These are phyloP conservation scores for Geosiphon pyriformis DNA, from an alignment of 192 early-diverging fungal species.

Conservation along the genomic window DNA sequence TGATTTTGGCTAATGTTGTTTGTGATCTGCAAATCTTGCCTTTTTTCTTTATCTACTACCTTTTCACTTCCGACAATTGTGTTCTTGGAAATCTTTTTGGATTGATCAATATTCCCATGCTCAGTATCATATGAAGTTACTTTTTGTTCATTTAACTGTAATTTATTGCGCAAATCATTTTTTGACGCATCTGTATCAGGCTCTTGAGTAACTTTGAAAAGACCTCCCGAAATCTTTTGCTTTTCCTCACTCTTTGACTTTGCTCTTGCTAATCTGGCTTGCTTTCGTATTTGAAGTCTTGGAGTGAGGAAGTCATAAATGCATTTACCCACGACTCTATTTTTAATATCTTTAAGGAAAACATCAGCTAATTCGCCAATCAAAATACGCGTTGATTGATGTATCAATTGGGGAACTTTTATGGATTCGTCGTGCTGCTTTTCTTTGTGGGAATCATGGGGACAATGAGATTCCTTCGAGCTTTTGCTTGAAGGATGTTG, in stretches of 20 bases:
- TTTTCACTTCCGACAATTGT: neutral
- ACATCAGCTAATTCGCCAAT: conserved; percentile 46
- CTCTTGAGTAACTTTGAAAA: neutral
- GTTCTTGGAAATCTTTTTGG: neutral
- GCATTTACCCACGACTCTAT: conserved; percentile 42
- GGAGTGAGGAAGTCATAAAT: conserved; percentile 50
- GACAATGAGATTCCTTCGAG: too few species aligned
- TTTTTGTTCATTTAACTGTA: neutral
- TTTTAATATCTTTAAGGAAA: conserved; percentile 48
- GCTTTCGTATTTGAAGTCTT: conserved; percentile 23
- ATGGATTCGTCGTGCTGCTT: too few species aligned
- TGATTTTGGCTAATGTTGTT: neutral
- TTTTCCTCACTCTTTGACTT: conserved; percentile 12
- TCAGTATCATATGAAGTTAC: neutral
- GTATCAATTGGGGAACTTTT: conserved; percentile 30
- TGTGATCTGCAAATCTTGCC: too few species aligned
- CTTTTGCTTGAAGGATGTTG: too few species aligned
- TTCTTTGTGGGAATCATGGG: too few species aligned
- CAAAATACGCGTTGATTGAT: conserved; percentile 39
- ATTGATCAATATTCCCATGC: neutral
- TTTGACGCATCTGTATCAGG: neutral
- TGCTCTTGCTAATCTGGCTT: conserved; percentile 19
- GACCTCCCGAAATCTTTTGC: neutral
- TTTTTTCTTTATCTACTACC: too few species aligned
- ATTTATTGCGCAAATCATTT: neutral